Base-by-base conservation (phyloP, 208 protist species). In the Trypanosoma rangeli region DNA sequence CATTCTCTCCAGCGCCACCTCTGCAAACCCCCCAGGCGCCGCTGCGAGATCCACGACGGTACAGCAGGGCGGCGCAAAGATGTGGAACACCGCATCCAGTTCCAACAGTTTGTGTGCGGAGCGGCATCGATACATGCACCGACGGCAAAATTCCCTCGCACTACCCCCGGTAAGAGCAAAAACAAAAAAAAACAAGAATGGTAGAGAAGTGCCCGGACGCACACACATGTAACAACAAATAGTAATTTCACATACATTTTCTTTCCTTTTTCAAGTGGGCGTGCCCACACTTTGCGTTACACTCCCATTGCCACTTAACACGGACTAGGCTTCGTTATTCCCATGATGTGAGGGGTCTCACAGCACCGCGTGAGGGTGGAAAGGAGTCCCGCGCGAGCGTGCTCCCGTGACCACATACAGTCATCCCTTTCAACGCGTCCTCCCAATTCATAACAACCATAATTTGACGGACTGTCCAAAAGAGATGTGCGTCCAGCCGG, bases 1-100 rank as follows among this genome's bases (percentile, higher is more conserved):
- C 84, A 91, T 93, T 13, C 61, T 62, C 71, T 89, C 64, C 50
- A 93, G 62, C 12, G 84, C 83, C 13, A 89, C 87, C 73, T 93
- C 76, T 13, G 87, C 64, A 60, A 93, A 93, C 33, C 83, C 84
- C 5, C 87, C 85, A 0, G 87, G 87, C 3, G 87, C 87, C 13
- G 87, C 87, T 0, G 87, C 87, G 28, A 93, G 78, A 59, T 93
- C 87, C 4, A 93, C 63, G 4, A 89, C 83, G 5, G 83, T 89
- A 58, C 55, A 44, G 5, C 70, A 73, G 35, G 22, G 59, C 22
- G 68, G 60, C 8, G 28, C 29, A 35, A 90, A 87, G 44, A 93
- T 52, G 31, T 50, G 57, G 58, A 82, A 89, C 26, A 61, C 70
- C 0, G 66, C 76, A 39, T 93, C 72, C 7, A 93, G 59, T 62